phyloP scores from a whole-genome alignment of 2,329 filamentous ascomycete genomes.

The Penicillium concentricum region DNA sequence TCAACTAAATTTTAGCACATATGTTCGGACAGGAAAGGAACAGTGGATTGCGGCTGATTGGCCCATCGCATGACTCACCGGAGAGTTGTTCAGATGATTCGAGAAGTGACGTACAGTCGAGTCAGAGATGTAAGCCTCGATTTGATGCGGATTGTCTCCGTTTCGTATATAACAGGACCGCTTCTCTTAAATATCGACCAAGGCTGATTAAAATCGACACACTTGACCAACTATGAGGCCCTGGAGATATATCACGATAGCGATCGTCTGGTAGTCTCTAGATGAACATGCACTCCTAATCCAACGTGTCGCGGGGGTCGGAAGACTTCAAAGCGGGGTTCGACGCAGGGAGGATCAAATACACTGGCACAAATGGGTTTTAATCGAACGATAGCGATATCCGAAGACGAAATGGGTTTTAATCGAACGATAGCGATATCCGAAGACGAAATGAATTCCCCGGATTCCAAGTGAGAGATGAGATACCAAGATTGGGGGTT shows the following conservation, averaged over 20 bases:
- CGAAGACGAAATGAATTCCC: neutral
- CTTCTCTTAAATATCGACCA: constrained; percentile 2
- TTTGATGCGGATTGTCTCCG: constrained; percentile 1
- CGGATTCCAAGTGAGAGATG: neutral
- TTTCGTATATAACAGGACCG: constrained; percentile 4
- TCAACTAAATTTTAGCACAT: constrained; percentile 12
- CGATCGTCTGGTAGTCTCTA: neutral
- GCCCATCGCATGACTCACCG: constrained; percentile 21
- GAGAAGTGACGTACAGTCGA: constrained; percentile 19
- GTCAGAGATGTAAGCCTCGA: constrained; percentile 16
- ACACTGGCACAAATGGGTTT: neutral
- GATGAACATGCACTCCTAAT: constrained; percentile 1
- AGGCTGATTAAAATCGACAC: neutral
- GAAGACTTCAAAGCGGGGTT: neutral
- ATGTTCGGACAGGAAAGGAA: constrained; percentile 6
- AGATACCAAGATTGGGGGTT: constrained; percentile 8
- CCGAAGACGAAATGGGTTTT: neutral
- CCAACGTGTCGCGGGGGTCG: neutral
- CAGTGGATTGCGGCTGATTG: constrained; percentile 13
- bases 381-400: neutral
- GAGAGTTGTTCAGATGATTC: constrained; percentile 16
- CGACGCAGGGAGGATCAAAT: too few relatives aligned
- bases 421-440: neutral
- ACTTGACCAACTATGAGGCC: neutral
- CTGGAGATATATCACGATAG: constrained; percentile 1